Evolutionary conservation across 345 rosid species (phyloP).

Genomic region (Brassica cretica): DNA sequence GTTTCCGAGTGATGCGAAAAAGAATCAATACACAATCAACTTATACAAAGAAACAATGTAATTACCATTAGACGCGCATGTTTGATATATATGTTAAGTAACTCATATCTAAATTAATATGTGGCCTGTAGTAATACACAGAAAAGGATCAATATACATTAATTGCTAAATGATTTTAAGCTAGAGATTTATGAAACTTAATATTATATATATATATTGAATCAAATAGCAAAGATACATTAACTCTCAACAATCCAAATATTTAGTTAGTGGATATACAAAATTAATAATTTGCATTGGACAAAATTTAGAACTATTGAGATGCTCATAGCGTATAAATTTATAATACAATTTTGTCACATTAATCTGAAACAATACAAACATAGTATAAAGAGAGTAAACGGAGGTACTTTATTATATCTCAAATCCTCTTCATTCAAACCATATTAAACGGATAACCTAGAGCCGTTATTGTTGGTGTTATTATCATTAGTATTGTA

Average conservation of each 20-base stretch:
- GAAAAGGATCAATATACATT: background rate
- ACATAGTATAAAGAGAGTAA: background rate
- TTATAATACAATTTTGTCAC: background rate
- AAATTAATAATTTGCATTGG: background rate
- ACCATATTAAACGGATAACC: conserved; percentile 3
- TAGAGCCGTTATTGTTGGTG: background rate
- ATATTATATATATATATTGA: background rate
- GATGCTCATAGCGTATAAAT: background rate
- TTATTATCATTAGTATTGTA: background rate
- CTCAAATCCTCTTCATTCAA: background rate
- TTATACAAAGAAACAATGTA: background rate
- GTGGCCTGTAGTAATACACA: background rate
- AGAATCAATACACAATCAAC: background rate
- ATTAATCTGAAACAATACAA: background rate
- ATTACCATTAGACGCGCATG: background rate
- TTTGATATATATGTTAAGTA: background rate
- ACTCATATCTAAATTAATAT: background rate
- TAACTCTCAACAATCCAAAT: background rate
- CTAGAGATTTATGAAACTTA: background rate
- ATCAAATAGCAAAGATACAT: background rate
- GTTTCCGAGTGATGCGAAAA: background rate
- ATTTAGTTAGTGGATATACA: background rate
- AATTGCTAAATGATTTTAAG: background rate
- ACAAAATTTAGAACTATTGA: background rate
- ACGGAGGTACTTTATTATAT: background rate